A percentile compares a stretch with the other conserved stretches of the same genome.
Evolutionary conservation across 129 eudicot species (phyloP).

Genomic region (Silybum marianum): DNA sequence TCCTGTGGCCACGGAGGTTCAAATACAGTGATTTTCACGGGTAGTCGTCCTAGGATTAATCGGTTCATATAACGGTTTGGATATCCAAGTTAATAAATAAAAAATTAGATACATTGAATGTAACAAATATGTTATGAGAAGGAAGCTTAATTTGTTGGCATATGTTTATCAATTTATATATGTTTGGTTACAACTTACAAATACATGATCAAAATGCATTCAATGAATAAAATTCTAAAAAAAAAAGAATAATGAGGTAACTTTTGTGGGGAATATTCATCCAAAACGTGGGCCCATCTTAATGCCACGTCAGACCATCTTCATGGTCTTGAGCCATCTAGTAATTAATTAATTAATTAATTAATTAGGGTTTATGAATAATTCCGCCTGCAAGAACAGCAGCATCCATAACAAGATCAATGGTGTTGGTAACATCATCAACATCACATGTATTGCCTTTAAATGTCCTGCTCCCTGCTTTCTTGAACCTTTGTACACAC

Average conservation of each 20-base stretch:
- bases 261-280: background rate
- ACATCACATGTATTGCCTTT: conserved; percentile 69
- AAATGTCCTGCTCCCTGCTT: conserved; percentile 54
- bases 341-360: background rate
- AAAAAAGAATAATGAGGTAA: background rate
- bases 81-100: too few relatives aligned
- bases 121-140: background rate
- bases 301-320: background rate
- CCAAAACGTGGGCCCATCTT: background rate
- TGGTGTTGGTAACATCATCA: conserved; percentile 60
- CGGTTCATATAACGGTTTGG: too few relatives aligned
- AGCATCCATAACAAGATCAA: conserved; percentile 65
- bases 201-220: conserved; percentile 10
- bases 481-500: conserved; percentile 57
- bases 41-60: too few relatives aligned
- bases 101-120: too few relatives aligned
- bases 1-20: too few relatives aligned
- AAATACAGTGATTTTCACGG: too few relatives aligned
- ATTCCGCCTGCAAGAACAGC: conserved; percentile 72
- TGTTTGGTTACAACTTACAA: background rate
- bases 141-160: background rate
- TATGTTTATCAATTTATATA: background rate
- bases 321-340: background rate
- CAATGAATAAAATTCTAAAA: background rate
- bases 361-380: conserved; percentile 51